Evolutionary conservation across 768 basidiomycete genomes (phyloP).

Genomic region (Boletus subcaerulescens): DNA sequence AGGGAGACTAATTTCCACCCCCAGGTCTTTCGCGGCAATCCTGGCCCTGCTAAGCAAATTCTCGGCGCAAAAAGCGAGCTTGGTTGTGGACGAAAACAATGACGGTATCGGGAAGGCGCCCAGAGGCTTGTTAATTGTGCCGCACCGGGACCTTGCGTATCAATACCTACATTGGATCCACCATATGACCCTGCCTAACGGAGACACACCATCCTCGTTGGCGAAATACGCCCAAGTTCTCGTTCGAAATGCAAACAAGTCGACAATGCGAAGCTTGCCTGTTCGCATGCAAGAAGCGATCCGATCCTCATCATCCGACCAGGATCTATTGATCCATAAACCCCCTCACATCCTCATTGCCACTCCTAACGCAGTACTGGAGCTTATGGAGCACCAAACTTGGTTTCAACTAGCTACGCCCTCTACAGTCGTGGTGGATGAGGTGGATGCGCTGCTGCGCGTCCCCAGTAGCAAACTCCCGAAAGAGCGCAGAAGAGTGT

Average conservation of each 20-base stretch:
- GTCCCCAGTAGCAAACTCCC: constrained; percentile 39
- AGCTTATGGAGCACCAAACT: constrained; percentile 46
- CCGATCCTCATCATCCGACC: constrained; percentile 26
- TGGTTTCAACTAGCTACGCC: constrained; percentile 46
- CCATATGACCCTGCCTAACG: constrained; percentile 39
- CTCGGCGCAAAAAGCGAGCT: constrained; percentile 28
- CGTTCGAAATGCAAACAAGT: constrained; percentile 46
- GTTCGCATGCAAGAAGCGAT: constrained; percentile 30
- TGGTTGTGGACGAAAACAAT: constrained; percentile 13
- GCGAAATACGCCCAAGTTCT: constrained; percentile 56
- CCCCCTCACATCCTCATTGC: constrained; percentile 68
- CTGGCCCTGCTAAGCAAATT: constrained; percentile 63
- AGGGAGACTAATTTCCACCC: constrained; percentile 1
- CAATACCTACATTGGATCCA: constrained; percentile 68
- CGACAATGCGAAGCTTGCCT: constrained; percentile 17
- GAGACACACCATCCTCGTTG: constrained; percentile 34
- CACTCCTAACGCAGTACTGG: constrained; percentile 67
- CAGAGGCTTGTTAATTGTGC: constrained; percentile 62
- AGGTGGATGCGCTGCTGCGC: constrained; percentile 70
- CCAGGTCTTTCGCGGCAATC: constrained; percentile 70
- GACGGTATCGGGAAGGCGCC: constrained; percentile 32
- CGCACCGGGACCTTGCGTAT: constrained; percentile 68
- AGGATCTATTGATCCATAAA: constrained; percentile 36
- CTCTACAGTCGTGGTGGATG: constrained; percentile 67
- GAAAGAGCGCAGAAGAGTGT: constrained; percentile 36